Base-by-base conservation (phyloP, 352 stramenopile genomes). In the Phytophthora sansomeana region DNA sequence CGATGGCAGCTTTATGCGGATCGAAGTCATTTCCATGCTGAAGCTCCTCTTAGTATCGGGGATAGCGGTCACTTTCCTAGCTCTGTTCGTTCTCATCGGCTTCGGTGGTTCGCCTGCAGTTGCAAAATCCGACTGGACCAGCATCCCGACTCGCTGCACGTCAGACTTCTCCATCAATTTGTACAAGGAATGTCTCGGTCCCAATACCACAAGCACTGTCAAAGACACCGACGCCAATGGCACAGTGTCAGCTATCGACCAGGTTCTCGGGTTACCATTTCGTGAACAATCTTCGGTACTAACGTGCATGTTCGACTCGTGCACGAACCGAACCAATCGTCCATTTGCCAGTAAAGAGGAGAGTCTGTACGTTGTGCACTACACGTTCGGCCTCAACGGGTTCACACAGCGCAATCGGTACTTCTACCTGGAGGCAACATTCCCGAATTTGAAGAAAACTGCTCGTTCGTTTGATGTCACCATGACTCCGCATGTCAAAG, bases 1-100 rank as follows among this genome's bases (percentile, higher is more conserved):
- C 5, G 79, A 84, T 52, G 77, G 78, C 35, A 84, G 76, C 50
- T 90, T 90, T 47, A 90, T 86, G 78, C 69, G 77, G 29, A 83
- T 90, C 38, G 81, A 90, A 43, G 78, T 88, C 30, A 72, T 85
- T 11, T 86, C 81, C 14, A 78, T 86, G 68, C 59, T 87, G 55
- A 90, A 90, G 61, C 54, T 90, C 14, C 33, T 74, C 6, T 41
- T 69, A 3, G 26, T 86, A 19, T 74, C 68, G 6, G 48, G 63
- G 7, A 42, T 74, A 24, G 58, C 74, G 0, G 29, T 72, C 54
- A 62, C 69, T 41, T 65, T 84, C 11, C 57, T 87, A 19, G 52
- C 70, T 41, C 44, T 88, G 21, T 86, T 88, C 33, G 75, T 85
- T 33, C 30, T 83, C 4, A 46, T 87, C 26, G 81, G 78, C 19